Base-by-base conservation (phyloP, 2,329 filamentous ascomycete genomes). In the Diplodia corticola region DNA sequence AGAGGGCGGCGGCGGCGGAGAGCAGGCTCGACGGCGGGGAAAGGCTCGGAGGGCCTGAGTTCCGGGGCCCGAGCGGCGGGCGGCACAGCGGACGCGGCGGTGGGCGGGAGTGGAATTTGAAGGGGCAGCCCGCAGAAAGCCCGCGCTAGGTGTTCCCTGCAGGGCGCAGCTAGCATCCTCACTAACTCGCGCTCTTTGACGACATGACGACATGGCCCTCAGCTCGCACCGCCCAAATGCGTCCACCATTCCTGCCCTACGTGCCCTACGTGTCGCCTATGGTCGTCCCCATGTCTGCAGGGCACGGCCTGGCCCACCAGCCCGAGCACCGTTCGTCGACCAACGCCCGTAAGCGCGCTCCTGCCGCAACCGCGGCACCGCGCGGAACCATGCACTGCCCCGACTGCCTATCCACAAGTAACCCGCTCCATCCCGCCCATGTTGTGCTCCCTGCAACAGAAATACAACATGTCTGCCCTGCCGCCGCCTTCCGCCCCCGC, bases 21-120 rank as follows among this genome's bases (percentile, higher is more conserved):
- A 26, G 24, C 24, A 15, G 49, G 49, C 15, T 30, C 3, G 6
- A n/a, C 12, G 17, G 28, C 15, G 30, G 13, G 26, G 84, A 66
- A 28, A 51, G 60, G 37, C n/a, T 46, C 53, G 53, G 53, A 57
- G 53, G 30, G 33, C 53, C n/a, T 10, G 28, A 13, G 10, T 30
- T 59, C 44, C 40, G 30, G 37, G 28, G 6, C 28, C 49, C 46
- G 40, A 35, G 37, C 20, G 35, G 30, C 24, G 15, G 28, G 12
- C 49, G 24, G 24, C 6, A 13, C 50, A 28, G 26, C 50, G 26
- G 49, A n/a, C n/a, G n/a, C n/a, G n/a, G n/a, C n/a, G n/a, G n/a
- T n/a, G n/a, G n/a, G n/a, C n/a, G n/a, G n/a, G n/a, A n/a, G n/a
- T n/a, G n/a, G 49, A n/a, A 26, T 28, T 17, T 53, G 50, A 15